Conservation (phyloP, 2,329 filamentous ascomycete species). For the Nigrograna mackinnonii region DNA sequence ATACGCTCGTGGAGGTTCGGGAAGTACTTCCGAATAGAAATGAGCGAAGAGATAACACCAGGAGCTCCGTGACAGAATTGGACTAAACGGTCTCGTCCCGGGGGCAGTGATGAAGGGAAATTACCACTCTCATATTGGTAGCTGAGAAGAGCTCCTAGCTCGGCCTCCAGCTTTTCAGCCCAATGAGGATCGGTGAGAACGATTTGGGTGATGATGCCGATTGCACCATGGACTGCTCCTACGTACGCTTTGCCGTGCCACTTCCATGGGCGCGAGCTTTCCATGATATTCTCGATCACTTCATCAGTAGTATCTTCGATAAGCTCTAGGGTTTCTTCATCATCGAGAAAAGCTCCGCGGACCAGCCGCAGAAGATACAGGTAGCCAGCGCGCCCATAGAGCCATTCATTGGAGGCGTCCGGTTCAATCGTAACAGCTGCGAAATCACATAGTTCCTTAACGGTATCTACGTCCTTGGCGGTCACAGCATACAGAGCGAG, state of each 20-base stretch:
- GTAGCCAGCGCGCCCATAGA: constrained; percentile 69
- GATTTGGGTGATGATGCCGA: constrained; percentile 73
- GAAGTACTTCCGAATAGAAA: constrained; percentile 60
- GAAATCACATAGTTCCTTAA: constrained; percentile 54
- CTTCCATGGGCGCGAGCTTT: constrained; percentile 60
- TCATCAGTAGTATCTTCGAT: constrained; percentile 58
- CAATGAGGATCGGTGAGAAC: constrained; percentile 61
- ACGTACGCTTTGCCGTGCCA: constrained; percentile 67
- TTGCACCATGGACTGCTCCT: constrained; percentile 68
- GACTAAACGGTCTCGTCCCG: constrained; percentile 55
- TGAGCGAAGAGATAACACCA: constrained; percentile 63
- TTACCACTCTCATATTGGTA: constrained; percentile 66
- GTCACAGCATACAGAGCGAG: constrained; percentile 55
- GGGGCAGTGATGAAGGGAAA: constrained; percentile 61
- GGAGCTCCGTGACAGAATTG: constrained; percentile 72
- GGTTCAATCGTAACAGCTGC: constrained; percentile 50
- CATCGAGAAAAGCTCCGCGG: constrained; percentile 57
- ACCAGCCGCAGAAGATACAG: constrained; percentile 70
- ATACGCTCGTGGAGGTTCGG: constrained; percentile 58
- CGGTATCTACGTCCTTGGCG: constrained; percentile 54
- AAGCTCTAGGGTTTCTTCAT: constrained; percentile 53
- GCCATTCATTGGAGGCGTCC: constrained; percentile 62
- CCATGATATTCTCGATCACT: constrained; percentile 64
- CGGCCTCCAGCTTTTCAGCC: constrained; percentile 57
- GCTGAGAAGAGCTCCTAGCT: constrained; percentile 60